Percentiles rank a stretch among this genome's conserved stretches.
phyloP scores from a whole-genome alignment of 345 rosid species.

The Linum trigynum region DNA sequence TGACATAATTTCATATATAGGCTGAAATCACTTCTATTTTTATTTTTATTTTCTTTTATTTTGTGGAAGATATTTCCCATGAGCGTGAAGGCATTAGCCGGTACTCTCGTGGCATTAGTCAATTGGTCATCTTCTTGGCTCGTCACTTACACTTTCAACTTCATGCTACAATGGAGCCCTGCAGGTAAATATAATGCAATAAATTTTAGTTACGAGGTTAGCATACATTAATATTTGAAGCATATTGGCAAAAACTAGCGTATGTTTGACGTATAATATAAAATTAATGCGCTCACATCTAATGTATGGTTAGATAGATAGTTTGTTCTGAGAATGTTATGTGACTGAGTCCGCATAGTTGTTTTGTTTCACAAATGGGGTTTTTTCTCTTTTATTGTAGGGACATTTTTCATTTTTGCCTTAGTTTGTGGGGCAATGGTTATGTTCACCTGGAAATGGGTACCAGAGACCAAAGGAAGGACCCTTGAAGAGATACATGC shows the following conservation, averaged over 20 bases:
- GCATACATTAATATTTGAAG: no score
- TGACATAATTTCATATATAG: no score
- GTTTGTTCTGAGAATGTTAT: no score
- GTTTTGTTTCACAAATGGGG: neutral
- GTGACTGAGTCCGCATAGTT: neutral
- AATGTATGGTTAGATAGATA: no score
- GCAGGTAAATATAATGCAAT: neutral
- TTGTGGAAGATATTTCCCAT: neutral
- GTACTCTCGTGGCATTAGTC: neutral
- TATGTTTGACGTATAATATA: no score
- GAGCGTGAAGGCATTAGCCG: neutral
- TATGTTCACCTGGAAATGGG: slow-evolving; percentile 30
- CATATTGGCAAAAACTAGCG: no score
- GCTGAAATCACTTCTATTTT: no score
- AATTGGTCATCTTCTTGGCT: neutral
- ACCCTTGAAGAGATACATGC: slow-evolving; percentile 59
- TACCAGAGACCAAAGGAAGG: slow-evolving; percentile 53
- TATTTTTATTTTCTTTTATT: neutral
- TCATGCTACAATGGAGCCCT: neutral
- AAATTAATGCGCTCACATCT: no score
- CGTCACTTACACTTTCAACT: slow-evolving; percentile 1
- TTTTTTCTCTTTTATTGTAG: slow-evolving; percentile 5
- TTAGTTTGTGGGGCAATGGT: slow-evolving; percentile 21
- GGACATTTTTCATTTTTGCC: slow-evolving; percentile 40
- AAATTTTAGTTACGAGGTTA: neutral